Base-by-base conservation (phyloP, 2,329 filamentous ascomycete genomes). In the Rhinocladiella similis region DNA sequence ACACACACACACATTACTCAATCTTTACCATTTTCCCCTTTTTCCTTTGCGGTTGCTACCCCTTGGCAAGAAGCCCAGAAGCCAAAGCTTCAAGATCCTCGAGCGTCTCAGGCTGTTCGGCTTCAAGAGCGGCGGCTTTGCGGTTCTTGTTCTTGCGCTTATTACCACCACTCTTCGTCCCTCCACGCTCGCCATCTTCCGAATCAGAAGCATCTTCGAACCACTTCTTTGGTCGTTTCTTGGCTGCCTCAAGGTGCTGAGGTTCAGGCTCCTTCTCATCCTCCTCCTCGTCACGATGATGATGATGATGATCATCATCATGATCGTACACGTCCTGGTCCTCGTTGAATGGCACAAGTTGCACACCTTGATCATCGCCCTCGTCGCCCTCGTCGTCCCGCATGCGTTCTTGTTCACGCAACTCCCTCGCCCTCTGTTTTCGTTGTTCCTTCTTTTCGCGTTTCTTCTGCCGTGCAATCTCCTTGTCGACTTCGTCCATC, bases 401-500 rank as follows among this genome's bases (percentile, higher is more conserved):
- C 7, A 9, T 33, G 3, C 29, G 29, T 33, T 50, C 54, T 16
- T 50, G 47, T 10, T 45, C 56, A 3, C 66, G 68, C 27, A 68
- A 65, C 45, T 72, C 60, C 43, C 61, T 56, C 68, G 73, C 64
- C 67, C 70, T 64, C 70, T 73, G 65, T 66, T 73, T 66, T 41
- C 58, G 52, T 56, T 63, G 63, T 63, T 72, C 73, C 63, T 75
- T 76, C 69, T 77, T 77, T 65, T 76, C 75, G 59, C 73, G 72
- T 41, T 67, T 85, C 81, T 91, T 92, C 71, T 89, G 83, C 77
- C 87, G 91, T 35, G 85, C 91, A 13, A 88, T 72, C 63, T 84
- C 82, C 77, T 96, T 97, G 74, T 99, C 94, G 60, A 85, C 83
- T 35, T 89, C 73, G 76, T 99, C 94, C 18, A 87, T 90, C 66